A percentile compares a stretch with the other conserved stretches of the same genome.
These are phyloP conservation scores for Podospora pseudopauciseta DNA, from an alignment of 495 filamentous ascomycete species.

Conservation along the genomic window DNA sequence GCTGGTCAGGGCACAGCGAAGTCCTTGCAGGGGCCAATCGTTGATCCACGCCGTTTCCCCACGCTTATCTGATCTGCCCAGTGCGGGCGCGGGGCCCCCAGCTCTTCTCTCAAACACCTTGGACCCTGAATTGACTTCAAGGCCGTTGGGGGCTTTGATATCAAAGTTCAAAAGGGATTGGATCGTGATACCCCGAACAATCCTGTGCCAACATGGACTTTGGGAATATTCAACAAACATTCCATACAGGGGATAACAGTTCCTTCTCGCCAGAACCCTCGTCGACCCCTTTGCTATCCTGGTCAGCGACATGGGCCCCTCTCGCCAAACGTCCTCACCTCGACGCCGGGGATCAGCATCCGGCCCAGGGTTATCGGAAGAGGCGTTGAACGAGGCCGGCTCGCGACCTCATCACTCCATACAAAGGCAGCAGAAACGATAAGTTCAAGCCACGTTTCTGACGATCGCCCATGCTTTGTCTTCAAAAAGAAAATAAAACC, in stretches of 20 bases:
- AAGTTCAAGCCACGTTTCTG: not conserved
- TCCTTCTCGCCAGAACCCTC: not conserved
- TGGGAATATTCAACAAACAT: not conserved
- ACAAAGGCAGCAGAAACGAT: not conserved
- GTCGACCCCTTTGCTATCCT: not conserved
- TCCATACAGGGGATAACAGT: not conserved
- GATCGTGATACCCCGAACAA: not conserved
- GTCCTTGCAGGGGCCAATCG: constrained; percentile 1
- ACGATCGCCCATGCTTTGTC: constrained; percentile 1
- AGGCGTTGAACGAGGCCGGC: not conserved
- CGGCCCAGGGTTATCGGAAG: constrained; percentile 6
- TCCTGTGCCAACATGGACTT: not conserved
- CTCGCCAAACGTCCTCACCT: not conserved
- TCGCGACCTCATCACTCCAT: not conserved
- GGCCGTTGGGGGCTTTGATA: not conserved
- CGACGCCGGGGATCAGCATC: constrained; percentile 7
- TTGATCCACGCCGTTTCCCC: constrained; percentile 19
- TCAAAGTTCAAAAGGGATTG: not conserved
- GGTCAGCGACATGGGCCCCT: not conserved
- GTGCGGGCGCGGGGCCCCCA: not conserved
- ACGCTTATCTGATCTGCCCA: constrained; percentile 26
- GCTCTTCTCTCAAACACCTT: constrained; percentile 13
- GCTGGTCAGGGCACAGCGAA: not conserved
- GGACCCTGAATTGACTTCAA: constrained; percentile 18
- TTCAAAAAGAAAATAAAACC: not conserved